phyloP scores from a whole-genome alignment of 768 basidiomycete species.

The Pisolithus microcarpus region DNA sequence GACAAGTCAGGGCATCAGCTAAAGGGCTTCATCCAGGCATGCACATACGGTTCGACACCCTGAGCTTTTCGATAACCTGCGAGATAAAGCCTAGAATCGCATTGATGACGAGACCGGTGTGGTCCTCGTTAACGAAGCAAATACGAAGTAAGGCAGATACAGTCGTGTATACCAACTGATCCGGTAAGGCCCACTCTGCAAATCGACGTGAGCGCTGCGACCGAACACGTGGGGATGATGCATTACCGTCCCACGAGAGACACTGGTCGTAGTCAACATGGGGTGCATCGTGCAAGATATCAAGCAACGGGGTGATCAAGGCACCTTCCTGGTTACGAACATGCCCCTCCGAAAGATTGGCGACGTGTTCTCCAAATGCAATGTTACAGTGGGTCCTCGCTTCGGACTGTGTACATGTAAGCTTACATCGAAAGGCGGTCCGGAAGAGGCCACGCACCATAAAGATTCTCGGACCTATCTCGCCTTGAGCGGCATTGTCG shows the following conservation, averaged over 20 bases:
- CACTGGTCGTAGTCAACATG: constrained; percentile 71
- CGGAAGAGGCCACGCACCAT: constrained; percentile 43
- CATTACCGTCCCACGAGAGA: constrained; percentile 72
- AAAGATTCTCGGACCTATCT: constrained; percentile 29
- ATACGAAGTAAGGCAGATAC: constrained; percentile 69
- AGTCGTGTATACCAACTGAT: constrained; percentile 76
- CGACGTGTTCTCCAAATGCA: constrained; percentile 73
- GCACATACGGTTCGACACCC: constrained; percentile 46
- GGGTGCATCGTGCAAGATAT: constrained; percentile 66
- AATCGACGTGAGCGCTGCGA: not conserved
- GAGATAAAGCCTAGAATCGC: constrained; percentile 58
- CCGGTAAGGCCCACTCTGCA: constrained; percentile 81
- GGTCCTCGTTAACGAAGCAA: constrained; percentile 44
- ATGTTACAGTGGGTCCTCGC: constrained; percentile 74
- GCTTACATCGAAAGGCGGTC: not conserved
- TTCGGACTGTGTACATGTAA: constrained; percentile 42
- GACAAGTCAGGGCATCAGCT: not conserved
- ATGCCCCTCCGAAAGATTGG: constrained; percentile 52
- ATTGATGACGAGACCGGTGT: constrained; percentile 43
- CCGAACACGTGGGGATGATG: not conserved
- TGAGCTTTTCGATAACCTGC: constrained; percentile 49
- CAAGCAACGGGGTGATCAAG: constrained; percentile 53
- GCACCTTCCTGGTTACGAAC: constrained; percentile 45
- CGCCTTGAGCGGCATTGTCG: constrained; percentile 16
- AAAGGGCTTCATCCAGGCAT: not conserved